Conservation (phyloP, 192 early-diverging fungal species). For the Linnemannia zychae region DNA sequence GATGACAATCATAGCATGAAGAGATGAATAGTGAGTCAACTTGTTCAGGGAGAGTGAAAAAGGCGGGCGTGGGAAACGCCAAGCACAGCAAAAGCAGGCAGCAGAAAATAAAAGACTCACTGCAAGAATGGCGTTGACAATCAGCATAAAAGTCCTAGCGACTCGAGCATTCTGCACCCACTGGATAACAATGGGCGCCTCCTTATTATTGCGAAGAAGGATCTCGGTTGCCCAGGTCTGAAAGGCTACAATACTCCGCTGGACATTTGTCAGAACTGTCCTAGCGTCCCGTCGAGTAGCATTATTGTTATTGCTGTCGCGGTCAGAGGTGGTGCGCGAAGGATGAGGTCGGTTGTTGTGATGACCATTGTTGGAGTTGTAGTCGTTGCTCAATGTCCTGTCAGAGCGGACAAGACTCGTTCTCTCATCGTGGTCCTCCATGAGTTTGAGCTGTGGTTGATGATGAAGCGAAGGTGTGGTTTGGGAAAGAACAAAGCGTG, state of each 20-base stretch:
- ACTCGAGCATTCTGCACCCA: slow-evolving; percentile 39
- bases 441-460: neutral
- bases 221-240: slow-evolving; percentile 26
- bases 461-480: neutral
- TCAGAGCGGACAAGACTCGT: slow-evolving; percentile 35
- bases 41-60: neutral
- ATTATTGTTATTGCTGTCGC: neutral
- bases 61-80: neutral
- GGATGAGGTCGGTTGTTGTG: slow-evolving; percentile 4
- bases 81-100: no score
- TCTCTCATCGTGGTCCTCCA: slow-evolving; percentile 24
- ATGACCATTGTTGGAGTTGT: neutral
- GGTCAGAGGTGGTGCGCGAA: slow-evolving; percentile 10
- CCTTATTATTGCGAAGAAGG: neutral
- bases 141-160: slow-evolving; percentile 26
- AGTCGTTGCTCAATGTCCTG: neutral
- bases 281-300: slow-evolving; percentile 16
- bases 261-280: slow-evolving; percentile 17
- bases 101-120: slow-evolving; percentile 14
- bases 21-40: neutral
- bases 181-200: slow-evolving; percentile 13
- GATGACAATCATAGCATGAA: neutral
- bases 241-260: slow-evolving; percentile 19
- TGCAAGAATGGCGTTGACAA: slow-evolving; percentile 25
- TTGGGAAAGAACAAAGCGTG: neutral